These are phyloP conservation scores for Neoboletus subvelutipes DNA, from an alignment of 768 basidiomycete species.

Conservation along the genomic window DNA sequence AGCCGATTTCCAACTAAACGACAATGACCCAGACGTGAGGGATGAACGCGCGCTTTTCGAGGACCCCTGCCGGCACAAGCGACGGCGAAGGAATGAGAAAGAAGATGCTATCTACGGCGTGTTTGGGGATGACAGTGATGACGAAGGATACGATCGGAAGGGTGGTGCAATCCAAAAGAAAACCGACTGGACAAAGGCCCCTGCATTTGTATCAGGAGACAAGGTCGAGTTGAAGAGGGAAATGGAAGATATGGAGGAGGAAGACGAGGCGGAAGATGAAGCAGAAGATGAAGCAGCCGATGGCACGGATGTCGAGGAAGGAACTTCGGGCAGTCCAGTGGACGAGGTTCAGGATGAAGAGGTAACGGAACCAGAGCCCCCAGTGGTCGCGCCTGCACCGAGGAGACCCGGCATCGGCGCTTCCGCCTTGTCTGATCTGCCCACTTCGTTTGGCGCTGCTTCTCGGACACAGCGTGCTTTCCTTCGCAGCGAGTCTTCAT, in stretches of 20 bases:
- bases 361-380: slow-evolving; percentile 30
- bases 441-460: slow-evolving; percentile 40
- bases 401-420: slow-evolving; percentile 24
- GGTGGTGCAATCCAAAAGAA: slow-evolving; percentile 37
- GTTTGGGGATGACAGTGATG: slow-evolving; percentile 71
- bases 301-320: slow-evolving; percentile 38
- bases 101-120: slow-evolving; percentile 78
- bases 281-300: slow-evolving; percentile 27
- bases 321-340: slow-evolving; percentile 33
- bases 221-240: slow-evolving; percentile 43
- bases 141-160: slow-evolving; percentile 43
- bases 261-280: slow-evolving; percentile 37
- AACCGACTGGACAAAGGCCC: slow-evolving; percentile 73
- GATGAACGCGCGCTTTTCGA: slow-evolving; percentile 77
- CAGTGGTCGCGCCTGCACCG: slow-evolving; percentile 27
- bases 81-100: slow-evolving; percentile 60
- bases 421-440: slow-evolving; percentile 27
- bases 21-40: slow-evolving; percentile 57
- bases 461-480: slow-evolving; percentile 50
- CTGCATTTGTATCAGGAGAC: slow-evolving; percentile 67
- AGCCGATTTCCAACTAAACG: slow-evolving; percentile 47
- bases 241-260: slow-evolving; percentile 37
- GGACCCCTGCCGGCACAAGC: slow-evolving; percentile 73
- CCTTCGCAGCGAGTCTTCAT: slow-evolving; percentile 48
- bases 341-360: slow-evolving; percentile 40